These are phyloP conservation scores for Decorospora gaudefroyi DNA, from an alignment of 2,329 filamentous ascomycete species.

Conservation along the genomic window DNA sequence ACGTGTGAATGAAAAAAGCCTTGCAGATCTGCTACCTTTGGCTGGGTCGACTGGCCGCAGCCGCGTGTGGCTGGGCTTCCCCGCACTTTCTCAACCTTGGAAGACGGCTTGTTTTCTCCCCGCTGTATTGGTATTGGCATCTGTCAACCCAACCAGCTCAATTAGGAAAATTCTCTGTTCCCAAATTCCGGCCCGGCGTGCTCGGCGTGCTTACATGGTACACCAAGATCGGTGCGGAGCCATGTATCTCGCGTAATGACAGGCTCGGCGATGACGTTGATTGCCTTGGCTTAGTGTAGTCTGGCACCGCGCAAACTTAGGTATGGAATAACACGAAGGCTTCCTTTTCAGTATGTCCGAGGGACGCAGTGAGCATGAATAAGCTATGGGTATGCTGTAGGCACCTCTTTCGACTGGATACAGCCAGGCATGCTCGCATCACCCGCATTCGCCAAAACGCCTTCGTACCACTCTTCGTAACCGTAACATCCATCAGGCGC, in stretches of 20 bases:
- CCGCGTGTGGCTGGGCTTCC: constrained; percentile 11
- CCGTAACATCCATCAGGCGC: background rate
- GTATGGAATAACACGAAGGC: background rate
- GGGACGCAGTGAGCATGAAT: too few relatives aligned
- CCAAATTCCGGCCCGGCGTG: constrained; percentile 3
- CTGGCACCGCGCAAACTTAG: background rate
- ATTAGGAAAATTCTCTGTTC: background rate
- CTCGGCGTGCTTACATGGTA: constrained; percentile 9
- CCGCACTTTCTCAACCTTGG: constrained; percentile 10
- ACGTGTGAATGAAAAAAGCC: too few relatives aligned
- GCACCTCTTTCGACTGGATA: too few relatives aligned
- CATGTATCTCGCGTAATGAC: constrained; percentile 13
- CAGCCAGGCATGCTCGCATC: too few relatives aligned
- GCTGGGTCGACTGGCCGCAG: too few relatives aligned
- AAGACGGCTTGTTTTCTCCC: background rate
- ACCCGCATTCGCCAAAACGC: too few relatives aligned
- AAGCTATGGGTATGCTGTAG: too few relatives aligned
- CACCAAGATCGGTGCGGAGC: constrained; percentile 10
- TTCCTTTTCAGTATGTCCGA: background rate
- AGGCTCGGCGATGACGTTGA: constrained; percentile 22
- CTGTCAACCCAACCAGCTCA: too few relatives aligned
- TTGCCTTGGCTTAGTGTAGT: constrained; percentile 16
- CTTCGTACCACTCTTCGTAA: too few relatives aligned
- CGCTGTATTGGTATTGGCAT: constrained; percentile 1
- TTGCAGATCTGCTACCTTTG: too few relatives aligned